Evolutionary conservation across 1,139 yeast genomes (phyloP), one percentile per base, ranked within the genome.

Genomic region (Zygosaccharomyces sapae): DNA sequence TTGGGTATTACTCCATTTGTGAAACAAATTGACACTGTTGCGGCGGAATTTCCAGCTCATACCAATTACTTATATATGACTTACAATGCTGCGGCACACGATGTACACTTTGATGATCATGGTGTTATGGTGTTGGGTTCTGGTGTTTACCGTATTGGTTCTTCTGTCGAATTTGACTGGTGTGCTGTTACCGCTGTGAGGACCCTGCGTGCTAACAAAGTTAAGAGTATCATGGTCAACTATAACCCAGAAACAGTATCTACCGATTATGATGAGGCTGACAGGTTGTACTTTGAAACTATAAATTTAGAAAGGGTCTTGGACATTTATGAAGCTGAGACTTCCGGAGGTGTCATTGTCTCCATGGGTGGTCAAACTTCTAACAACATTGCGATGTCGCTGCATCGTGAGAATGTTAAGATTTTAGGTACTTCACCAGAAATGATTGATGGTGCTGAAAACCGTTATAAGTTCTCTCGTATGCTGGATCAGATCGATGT

Each of bases 361-460:
- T 86, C 97, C 53, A 89, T 92, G 95, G 98, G 98, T 77, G 98
- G 98, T 67, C 98, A 94, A 75, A 87, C 96, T 38, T 88, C 97
- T 6, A 89, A 92, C 74, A 92, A 92, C 70, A 92, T 92, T 74
- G 98, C 98, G 30, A 77, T 92, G 68, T 83, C 90, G 54, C 77
- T 92, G 63, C 92, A 90, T 72, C 85, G 97, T 71, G 95, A 90
- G 73, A 88, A 88, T 66, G 97, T 89, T 59, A 92, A 90, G 75
- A 86, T 92, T 56, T 76, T 92, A 61, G 98, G 98, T 71, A 92
- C 98, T 44, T 85, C 96, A 36, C 98, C 98, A 51, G 96, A 88
- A 70, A 89, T 88, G 96, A 92, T 92, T 69, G 98, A 92, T 68
- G 84, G 95, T 55, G 98, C 98, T 56, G 98, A 92, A 75, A 90